Evolutionary conservation across 1,284 basidiomycete genomes (phyloP).

Genomic region (Malassezia psittaci): DNA sequence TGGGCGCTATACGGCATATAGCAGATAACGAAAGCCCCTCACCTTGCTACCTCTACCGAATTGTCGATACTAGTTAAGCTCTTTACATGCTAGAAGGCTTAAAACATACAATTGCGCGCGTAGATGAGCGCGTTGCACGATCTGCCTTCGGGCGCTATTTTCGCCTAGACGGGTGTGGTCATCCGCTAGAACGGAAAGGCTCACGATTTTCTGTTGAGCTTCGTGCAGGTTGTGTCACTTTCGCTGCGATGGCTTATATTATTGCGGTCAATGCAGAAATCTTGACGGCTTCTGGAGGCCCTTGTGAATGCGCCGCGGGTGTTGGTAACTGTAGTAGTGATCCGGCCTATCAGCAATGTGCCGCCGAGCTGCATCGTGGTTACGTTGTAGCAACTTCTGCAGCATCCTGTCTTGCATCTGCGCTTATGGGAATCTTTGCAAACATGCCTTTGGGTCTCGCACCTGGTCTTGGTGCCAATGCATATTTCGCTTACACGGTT

Average conservation of each 20-base stretch:
- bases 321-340: constrained; percentile 53
- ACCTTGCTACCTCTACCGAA: no score
- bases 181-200: constrained; percentile 62
- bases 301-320: constrained; percentile 59
- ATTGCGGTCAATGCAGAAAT: constrained; percentile 59
- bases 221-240: constrained; percentile 42
- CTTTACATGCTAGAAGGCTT: background rate
- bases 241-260: constrained; percentile 50
- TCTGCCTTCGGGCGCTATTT: constrained; percentile 69
- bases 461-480: constrained; percentile 57
- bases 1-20: no score
- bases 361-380: constrained; percentile 26
- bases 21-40: no score
- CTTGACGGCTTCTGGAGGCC: constrained; percentile 64
- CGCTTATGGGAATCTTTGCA: constrained; percentile 71
- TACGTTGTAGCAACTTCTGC: constrained; percentile 59
- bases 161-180: constrained; percentile 70
- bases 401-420: constrained; percentile 62
- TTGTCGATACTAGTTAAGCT: background rate
- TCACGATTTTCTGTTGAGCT: constrained; percentile 56
- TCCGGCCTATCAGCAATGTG: constrained; percentile 53
- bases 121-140: constrained; percentile 55
- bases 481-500: constrained; percentile 80
- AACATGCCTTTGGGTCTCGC: constrained; percentile 68
- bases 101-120: background rate